phyloP scores from a whole-genome alignment of 208 protist species.

The Crithidia brevicula region DNA sequence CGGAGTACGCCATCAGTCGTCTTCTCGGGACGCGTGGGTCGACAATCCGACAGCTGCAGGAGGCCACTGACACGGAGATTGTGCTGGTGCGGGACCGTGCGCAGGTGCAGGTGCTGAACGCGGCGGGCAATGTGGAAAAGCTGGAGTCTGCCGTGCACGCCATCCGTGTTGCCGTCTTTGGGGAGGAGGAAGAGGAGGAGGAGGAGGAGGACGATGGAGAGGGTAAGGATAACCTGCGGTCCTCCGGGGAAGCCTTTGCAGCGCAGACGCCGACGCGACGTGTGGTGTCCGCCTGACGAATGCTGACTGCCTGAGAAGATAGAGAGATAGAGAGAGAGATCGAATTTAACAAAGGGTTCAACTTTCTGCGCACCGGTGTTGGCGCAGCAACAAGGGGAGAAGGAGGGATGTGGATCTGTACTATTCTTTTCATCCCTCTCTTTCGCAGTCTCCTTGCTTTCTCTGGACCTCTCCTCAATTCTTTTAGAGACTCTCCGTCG shows the following conservation, averaged over 20 bases:
- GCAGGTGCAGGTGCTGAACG: slow-evolving; percentile 51
- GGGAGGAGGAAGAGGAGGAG: slow-evolving; percentile 11
- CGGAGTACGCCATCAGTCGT: slow-evolving; percentile 20
- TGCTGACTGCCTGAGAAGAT: too few species aligned
- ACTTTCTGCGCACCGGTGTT: too few species aligned
- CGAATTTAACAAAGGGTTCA: too few species aligned
- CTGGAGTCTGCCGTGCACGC: slow-evolving; percentile 37
- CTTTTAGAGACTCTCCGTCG: too few species aligned
- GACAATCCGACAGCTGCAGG: slow-evolving; percentile 44
- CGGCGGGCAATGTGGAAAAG: slow-evolving; percentile 32
- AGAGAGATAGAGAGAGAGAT: too few species aligned
- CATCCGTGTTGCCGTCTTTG: slow-evolving; percentile 19
- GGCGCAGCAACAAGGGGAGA: too few species aligned
- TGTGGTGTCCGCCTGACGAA: not conserved
- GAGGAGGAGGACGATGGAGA: too few species aligned
- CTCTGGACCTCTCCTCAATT: too few species aligned
- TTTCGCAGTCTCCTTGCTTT: too few species aligned
- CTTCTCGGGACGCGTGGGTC: slow-evolving; percentile 40
- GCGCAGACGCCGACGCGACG: slow-evolving; percentile 10
- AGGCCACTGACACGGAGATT: slow-evolving; percentile 43
- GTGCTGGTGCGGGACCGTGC: slow-evolving; percentile 30
- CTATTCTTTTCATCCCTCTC: too few species aligned
- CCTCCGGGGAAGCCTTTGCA: slow-evolving; percentile 1
- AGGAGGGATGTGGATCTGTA: too few species aligned
- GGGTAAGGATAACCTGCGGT: slow-evolving; percentile 1